phyloP scores from a whole-genome alignment of 2,329 filamentous ascomycete genomes.

The Gremmenia infestans region DNA sequence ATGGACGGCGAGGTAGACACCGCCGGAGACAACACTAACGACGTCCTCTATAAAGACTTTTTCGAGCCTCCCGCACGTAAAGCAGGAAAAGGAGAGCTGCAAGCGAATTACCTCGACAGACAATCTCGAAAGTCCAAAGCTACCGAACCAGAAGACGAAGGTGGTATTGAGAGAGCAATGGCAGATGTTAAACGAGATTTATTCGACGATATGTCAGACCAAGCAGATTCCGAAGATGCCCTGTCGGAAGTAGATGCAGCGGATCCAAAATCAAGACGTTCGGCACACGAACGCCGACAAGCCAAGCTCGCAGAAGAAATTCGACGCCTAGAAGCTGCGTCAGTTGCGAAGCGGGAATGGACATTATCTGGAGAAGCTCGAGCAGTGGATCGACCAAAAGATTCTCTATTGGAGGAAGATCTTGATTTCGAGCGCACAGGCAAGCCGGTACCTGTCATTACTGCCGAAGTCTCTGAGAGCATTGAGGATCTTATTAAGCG shows the following conservation, averaged over 20 bases:
- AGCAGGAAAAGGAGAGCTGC: slow-evolving; percentile 45
- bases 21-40: slow-evolving; percentile 68
- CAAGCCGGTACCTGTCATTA: slow-evolving; percentile 92
- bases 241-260: slow-evolving; percentile 62
- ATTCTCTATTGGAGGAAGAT: slow-evolving; percentile 91
- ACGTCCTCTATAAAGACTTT: slow-evolving; percentile 88
- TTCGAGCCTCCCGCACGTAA: slow-evolving; percentile 82
- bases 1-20: slow-evolving; percentile 53
- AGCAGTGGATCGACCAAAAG: slow-evolving; percentile 75
- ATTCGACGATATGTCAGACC: slow-evolving; percentile 72
- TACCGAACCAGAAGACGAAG: slow-evolving; percentile 46
- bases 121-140: slow-evolving; percentile 36
- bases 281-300: slow-evolving; percentile 80
- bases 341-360: slow-evolving; percentile 88
- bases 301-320: slow-evolving; percentile 87
- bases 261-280: slow-evolving; percentile 68
- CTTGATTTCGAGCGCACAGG: slow-evolving; percentile 93
- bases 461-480: slow-evolving; percentile 80
- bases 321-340: slow-evolving; percentile 80
- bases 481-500: slow-evolving; percentile 94
- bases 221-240: slow-evolving; percentile 59
- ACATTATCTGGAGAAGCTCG: slow-evolving; percentile 82
- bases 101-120: slow-evolving; percentile 36
- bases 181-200: slow-evolving; percentile 82
- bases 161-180: slow-evolving; percentile 77